Evolutionary conservation across 2,329 filamentous ascomycete genomes (phyloP), one percentile per base, ranked within the genome.

Genomic region (Neofusicoccum laricinum): DNA sequence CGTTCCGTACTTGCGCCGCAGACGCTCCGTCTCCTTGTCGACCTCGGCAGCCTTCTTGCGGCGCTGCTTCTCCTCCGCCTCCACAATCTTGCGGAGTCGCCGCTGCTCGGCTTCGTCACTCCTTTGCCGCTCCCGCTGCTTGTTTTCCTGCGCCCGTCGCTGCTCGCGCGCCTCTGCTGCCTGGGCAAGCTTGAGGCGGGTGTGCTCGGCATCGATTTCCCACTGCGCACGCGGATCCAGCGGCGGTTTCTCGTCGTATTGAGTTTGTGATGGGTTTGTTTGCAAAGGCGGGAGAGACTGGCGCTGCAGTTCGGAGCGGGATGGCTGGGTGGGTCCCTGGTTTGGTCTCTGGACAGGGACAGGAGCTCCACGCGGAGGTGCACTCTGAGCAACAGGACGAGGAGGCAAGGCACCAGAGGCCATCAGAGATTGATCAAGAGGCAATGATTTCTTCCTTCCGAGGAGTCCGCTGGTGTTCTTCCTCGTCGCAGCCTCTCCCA

Each of bases 11-110:
- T 89, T 76, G 68, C 81, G 85, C 21, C 86, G 81, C 7, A 97
- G 79, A 0, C 92, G 84, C 69, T 88, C 88, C 0, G 92, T 96
- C 76, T 97, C 93, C 48, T 87, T 86, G 40, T 96, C 80, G 14
- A 84, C 71, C 62, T 85, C 84, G 1, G 79, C 81, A 67, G 87
- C 80, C 65, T 78, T 81, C 32, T 78, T 75, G 63, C 79, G 83
- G 0, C 80, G 82, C 15, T 64, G 50, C 64, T 82, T 84, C 30
- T 89, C 86, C 71, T 93, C 90, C 48, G 83, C 80, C 55, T 89
- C 85, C 4, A 90, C 81, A 83, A 90, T 88, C 70, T 83, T 84
- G 71, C 87, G 85, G 62, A 90, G 85, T 45, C 86, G 82, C 65
- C 80, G 80, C 68, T 86, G 85, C 57, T 90, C 87, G 11, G 82